Conservation (phyloP, 2,329 filamentous ascomycete species). For the Aureobasidium pullulans region DNA sequence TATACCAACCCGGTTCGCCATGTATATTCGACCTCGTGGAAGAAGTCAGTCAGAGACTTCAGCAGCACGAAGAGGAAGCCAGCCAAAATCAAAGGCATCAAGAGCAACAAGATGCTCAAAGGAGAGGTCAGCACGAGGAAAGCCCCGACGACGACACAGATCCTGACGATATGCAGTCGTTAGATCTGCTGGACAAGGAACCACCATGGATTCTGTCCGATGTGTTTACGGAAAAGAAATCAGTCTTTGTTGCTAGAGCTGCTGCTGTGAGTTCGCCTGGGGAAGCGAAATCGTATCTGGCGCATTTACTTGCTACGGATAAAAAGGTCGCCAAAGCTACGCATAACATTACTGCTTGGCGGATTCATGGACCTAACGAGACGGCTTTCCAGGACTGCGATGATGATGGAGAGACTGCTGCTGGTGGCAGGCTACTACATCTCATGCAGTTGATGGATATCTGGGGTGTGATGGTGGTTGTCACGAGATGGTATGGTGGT, state of each 20-base stretch:
- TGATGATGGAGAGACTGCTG: constrained; percentile 92
- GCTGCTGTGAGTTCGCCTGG: constrained; percentile 61
- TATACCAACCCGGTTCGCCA: constrained; percentile 67
- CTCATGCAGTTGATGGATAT: constrained; percentile 92
- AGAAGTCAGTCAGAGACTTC: constrained; percentile 30
- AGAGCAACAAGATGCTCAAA: constrained; percentile 25
- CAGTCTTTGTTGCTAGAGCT: constrained; percentile 75
- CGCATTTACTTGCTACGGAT: constrained; percentile 72
- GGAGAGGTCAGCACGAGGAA: constrained; percentile 23
- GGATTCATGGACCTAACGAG: constrained; percentile 56
- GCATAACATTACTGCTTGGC: constrained; percentile 94
- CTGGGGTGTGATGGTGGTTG: constrained; percentile 88
- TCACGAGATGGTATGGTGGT: constrained; percentile 92
- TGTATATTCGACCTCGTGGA: constrained; percentile 92
- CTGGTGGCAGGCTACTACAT: constrained; percentile 76
- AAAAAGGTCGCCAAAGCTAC: constrained; percentile 79
- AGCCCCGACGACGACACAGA: not conserved
- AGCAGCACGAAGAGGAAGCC: constrained; percentile 22
- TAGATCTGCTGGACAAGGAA: constrained; percentile 31
- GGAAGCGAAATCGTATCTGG: constrained; percentile 64
- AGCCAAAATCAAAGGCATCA: constrained; percentile 17
- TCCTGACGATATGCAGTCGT: constrained; percentile 26
- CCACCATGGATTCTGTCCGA: constrained; percentile 70
- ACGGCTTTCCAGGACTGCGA: constrained; percentile 77
- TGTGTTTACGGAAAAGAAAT: constrained; percentile 71